Percentiles rank a stretch among this genome's conserved stretches.
phyloP scores from a whole-genome alignment of 1,284 basidiomycete species.

The Exobasidium rhododendri region DNA sequence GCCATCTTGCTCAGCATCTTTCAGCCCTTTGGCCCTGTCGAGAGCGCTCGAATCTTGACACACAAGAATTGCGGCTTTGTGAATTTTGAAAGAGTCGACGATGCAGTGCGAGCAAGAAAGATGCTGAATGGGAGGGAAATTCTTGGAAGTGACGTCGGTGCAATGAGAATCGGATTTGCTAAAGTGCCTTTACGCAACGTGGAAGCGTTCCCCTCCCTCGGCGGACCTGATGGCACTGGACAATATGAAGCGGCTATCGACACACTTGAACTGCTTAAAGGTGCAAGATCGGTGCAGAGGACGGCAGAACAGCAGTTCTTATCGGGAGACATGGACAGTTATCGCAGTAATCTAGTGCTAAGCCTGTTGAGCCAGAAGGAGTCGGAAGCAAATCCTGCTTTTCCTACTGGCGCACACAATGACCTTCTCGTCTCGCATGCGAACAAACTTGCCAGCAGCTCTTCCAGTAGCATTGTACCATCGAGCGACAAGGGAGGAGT shows the following conservation, averaged over 20 bases:
- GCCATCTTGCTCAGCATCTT: slow-evolving; percentile 72
- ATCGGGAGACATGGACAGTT: slow-evolving; percentile 86
- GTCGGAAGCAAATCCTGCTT: neutral
- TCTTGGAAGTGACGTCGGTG: slow-evolving; percentile 88
- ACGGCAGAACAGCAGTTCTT: slow-evolving; percentile 86
- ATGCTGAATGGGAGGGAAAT: slow-evolving; percentile 92
- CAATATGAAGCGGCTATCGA: slow-evolving; percentile 35
- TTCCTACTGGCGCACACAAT: neutral
- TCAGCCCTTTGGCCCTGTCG: slow-evolving; percentile 92
- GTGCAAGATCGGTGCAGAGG: slow-evolving; percentile 80
- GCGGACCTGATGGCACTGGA: slow-evolving; percentile 10
- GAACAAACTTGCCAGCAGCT: slow-evolving; percentile 22
- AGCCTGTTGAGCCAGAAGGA: slow-evolving; percentile 69
- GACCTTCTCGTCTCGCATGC: neutral
- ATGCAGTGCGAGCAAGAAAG: slow-evolving; percentile 89
- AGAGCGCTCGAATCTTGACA: slow-evolving; percentile 88
- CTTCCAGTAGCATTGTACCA: slow-evolving; percentile 51
- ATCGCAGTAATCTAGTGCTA: slow-evolving; percentile 80
- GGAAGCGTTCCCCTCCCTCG: slow-evolving; percentile 17
- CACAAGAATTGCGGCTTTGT: slow-evolving; percentile 95
- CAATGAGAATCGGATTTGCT: slow-evolving; percentile 92
- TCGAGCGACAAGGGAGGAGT: slow-evolving; percentile 54
- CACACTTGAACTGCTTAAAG: slow-evolving; percentile 45
- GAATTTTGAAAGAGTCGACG: slow-evolving; percentile 95
- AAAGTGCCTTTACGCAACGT: slow-evolving; percentile 66